Base-by-base conservation (phyloP, 31 red algal genomes). In the Odonthalia washingtoniensis region DNA sequence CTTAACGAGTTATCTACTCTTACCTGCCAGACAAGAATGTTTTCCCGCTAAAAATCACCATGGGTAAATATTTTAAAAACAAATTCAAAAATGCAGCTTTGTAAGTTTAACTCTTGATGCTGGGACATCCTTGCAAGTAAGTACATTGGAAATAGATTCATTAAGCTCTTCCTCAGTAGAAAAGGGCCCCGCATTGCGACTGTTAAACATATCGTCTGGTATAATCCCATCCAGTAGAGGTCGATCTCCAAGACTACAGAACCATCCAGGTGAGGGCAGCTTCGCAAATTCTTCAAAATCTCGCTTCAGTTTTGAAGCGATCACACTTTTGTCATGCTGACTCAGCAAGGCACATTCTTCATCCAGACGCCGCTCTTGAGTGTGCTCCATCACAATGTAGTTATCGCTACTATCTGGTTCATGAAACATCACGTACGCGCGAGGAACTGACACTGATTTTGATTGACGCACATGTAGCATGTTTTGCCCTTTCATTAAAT, bases 321-420 rank as follows among this genome's bases (percentile, higher is more conserved):
- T 72, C 67, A 72, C 12, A 36, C 27, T 6, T 36, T 72, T 72
- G 14, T 28, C 27, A 12, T 36, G 9, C 27, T 72, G 67, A 28
- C 67, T 36, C 27, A 72, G 28, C 9, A 28, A 72, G 67, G 6
- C 33, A 6, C 67, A 72, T 26, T 72, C 67, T 6, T 36, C 14
- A 72, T 72, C 67, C 9, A 72, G 67, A 72, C 67, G 67, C 28
- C 33, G 9, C 28, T 26, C 67, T 26, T 28, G 9, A 36, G 28
- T 72, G 9, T 26, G 67, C 67, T 72, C 67, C 67, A 72, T 72
- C 27, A 72, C 67, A 72, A 72, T 72, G 28, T 14, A 72, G 67
- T 72, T 72, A 9, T 12, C 67, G 67, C 67, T 28, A 36, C 67
- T 72, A 18, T 72, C 67, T 72, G 67, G 33, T 36, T 72, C 67